Evolutionary conservation across 164 flowering plant species (phyloP).

Genomic region (Macadamia tetraphylla): DNA sequence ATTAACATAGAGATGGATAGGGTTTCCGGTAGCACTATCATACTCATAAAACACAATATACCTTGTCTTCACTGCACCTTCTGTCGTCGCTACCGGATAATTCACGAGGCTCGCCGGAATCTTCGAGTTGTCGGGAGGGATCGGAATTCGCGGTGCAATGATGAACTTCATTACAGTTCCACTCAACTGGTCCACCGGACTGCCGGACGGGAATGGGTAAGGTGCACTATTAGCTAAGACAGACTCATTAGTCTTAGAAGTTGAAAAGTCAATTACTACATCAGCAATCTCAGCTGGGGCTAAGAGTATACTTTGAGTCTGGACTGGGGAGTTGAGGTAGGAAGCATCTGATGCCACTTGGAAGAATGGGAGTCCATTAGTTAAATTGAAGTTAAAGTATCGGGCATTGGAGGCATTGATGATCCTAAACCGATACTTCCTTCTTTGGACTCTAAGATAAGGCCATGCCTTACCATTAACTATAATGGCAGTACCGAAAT

Average conservation of each 20-base stretch:
- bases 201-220: slow-evolving; percentile 59
- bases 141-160: slow-evolving; percentile 17
- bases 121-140: slow-evolving; percentile 17
- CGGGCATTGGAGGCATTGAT: slow-evolving; percentile 71
- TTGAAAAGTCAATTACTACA: slow-evolving; percentile 59
- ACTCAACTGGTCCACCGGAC: slow-evolving; percentile 40
- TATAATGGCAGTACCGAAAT: slow-evolving; percentile 16
- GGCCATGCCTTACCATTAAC: slow-evolving; percentile 50
- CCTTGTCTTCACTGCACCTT: slow-evolving; percentile 28
- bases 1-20: slow-evolving; percentile 54
- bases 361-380: slow-evolving; percentile 44
- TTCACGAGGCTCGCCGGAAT: slow-evolving; percentile 29
- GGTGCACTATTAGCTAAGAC: slow-evolving; percentile 47
- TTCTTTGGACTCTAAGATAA: slow-evolving; percentile 29
- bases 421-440: slow-evolving; percentile 50
- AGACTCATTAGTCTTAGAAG: slow-evolving; percentile 25
- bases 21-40: slow-evolving; percentile 35
- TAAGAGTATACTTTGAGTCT: slow-evolving; percentile 22
- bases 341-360: slow-evolving; percentile 60
- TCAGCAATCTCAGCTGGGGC: slow-evolving; percentile 71
- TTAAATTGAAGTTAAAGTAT: slow-evolving; percentile 49
- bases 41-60: slow-evolving; percentile 65
- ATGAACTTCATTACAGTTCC: slow-evolving; percentile 59
- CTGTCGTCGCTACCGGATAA: slow-evolving; percentile 32
- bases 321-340: slow-evolving; percentile 31